Base-by-base conservation (phyloP, 345 rosid species). In the Salix caprea region DNA sequence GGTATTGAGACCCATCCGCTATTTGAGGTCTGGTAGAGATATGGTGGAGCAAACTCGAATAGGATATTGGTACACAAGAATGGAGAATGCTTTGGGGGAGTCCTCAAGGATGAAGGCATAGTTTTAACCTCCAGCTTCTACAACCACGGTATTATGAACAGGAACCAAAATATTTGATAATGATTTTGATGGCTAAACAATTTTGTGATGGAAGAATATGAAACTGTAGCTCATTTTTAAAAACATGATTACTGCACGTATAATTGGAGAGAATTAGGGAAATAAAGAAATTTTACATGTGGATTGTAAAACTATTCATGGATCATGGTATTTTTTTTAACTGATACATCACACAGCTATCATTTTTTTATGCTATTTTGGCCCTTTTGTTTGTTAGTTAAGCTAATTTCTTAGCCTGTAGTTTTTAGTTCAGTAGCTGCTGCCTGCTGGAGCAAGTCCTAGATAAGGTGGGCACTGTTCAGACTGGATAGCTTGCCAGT, bases 31-130 rank as follows among this genome's bases (percentile, higher is more conserved):
- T 1, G 97, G 99, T 28, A 86, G 83, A 73, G 99, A 95, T 82
- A 93, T 93, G 99, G 97, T 91, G 79, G 90, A 91, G 73, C 88
- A 93, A 76, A 95, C 97, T 46, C 91, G 81, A 26, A 90, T 95
- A 30, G 96, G 97, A 21, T 92, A 90, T 67, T 91, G 99, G 97
- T 93, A 88, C 74, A 40, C 82, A 48, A 86, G 94, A 52, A 91
- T 95, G 94, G 93, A 90, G 75, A 80, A 76, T 50, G 80, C 86
- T 1, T 90, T 93, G 37, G 99, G 97, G 36, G 89, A 85, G 58
- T 80, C 96, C 72, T 82, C 94, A 1, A 78, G 92, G 79, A 84
- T 90, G 66, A 83, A 74, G 75, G 81, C 84, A 7, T 73, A 73
- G 48, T 40, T 64, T 64, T 64, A 1, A 6, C 48, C n/a, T 39